Conservation (phyloP, 176 grass and related monocot genomes). For the Dactylis glomerata region DNA sequence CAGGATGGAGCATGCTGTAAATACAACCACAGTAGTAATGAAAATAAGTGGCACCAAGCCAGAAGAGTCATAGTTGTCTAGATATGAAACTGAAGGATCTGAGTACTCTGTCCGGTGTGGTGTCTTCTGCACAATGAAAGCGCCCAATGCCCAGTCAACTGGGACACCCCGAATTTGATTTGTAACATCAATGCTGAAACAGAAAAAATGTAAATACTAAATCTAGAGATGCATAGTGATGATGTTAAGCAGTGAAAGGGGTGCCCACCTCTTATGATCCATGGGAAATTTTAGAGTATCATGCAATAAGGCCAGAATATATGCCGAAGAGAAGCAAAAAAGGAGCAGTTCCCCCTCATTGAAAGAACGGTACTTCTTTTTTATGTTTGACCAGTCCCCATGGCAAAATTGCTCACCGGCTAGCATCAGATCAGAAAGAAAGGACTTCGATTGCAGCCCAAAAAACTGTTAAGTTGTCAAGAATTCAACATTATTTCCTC, state of each 20-base stretch:
- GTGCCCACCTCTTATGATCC: constrained; percentile 55
- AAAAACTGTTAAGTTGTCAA: constrained; percentile 68
- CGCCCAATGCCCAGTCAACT: constrained; percentile 87
- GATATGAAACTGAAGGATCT: constrained; percentile 44
- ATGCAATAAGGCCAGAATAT: constrained; percentile 85
- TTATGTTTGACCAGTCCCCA: constrained; percentile 83
- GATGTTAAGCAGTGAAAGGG: constrained; percentile 2
- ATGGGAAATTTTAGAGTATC: constrained; percentile 75
- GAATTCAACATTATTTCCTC: neutral
- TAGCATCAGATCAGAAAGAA: constrained; percentile 67
- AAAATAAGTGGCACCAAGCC: constrained; percentile 42
- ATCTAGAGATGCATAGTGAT: neutral
- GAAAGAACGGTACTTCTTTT: constrained; percentile 63
- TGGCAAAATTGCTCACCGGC: constrained; percentile 77
- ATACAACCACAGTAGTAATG: constrained; percentile 41
- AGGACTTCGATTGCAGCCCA: constrained; percentile 54
- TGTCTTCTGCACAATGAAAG: constrained; percentile 62
- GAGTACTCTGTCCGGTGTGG: constrained; percentile 42
- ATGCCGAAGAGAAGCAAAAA: constrained; percentile 94
- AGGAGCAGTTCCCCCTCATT: constrained; percentile 73
- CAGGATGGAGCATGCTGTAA: constrained; percentile 58
- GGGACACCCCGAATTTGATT: constrained; percentile 62
- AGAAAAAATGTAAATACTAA: constrained; percentile 19
- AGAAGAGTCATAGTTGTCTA: constrained; percentile 42
- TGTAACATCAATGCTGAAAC: constrained; percentile 71